Conservation (phyloP, 1,139 yeast genomes). For the Diutina neorugosa region DNA sequence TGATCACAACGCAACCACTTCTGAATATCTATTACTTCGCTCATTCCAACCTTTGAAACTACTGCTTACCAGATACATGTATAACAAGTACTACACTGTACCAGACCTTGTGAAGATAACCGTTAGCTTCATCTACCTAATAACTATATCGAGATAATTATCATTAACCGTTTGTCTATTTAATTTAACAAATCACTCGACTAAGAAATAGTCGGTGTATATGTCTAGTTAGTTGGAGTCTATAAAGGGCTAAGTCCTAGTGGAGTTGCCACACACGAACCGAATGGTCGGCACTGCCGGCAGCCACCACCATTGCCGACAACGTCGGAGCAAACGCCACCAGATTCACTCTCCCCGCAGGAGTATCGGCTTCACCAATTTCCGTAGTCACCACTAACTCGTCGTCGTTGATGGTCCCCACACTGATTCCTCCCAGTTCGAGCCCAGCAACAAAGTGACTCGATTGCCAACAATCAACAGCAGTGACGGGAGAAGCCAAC, state of each 20-base stretch:
- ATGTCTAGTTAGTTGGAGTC: not conserved
- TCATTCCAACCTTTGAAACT: too few relatives aligned
- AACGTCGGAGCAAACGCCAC: not conserved
- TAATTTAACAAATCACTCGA: too few relatives aligned
- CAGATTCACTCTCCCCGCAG: not conserved
- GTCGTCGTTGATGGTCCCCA: not conserved
- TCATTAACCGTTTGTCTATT: too few relatives aligned
- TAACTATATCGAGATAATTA: too few relatives aligned
- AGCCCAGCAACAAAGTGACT: not conserved
- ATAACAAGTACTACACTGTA: too few relatives aligned
- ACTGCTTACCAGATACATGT: too few relatives aligned
- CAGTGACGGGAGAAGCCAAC: constrained; percentile 48
- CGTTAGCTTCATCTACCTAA: too few relatives aligned
- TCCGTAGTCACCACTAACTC: not conserved
- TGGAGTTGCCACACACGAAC: not conserved
- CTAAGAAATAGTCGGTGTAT: too few relatives aligned
- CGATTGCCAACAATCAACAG: not conserved
- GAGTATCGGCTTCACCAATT: not conserved
- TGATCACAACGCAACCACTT: too few relatives aligned
- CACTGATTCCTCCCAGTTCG: not conserved
- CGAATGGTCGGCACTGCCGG: constrained; percentile 2
- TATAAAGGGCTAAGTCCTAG: too few relatives aligned
- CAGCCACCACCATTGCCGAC: not conserved
- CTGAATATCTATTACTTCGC: too few relatives aligned
- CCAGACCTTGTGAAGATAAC: too few relatives aligned